Conservation (phyloP, 129 eudicot genomes). For the Tagetes erecta region DNA sequence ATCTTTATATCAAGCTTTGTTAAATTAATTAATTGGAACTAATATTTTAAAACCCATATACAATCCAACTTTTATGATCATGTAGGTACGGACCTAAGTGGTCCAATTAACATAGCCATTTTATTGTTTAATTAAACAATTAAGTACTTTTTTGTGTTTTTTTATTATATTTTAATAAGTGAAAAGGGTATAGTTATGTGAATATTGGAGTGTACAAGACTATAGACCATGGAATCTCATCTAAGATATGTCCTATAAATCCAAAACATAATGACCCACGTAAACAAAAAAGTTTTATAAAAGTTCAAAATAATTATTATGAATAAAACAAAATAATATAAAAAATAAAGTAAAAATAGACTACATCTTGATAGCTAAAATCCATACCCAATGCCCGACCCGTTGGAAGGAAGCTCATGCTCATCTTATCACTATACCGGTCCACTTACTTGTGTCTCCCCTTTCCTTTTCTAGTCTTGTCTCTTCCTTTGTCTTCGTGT, state of each 20-base stretch:
- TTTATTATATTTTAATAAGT: background rate
- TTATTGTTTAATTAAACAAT: background rate
- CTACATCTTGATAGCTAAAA: conserved; percentile 28
- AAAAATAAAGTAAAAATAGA: conserved; percentile 20
- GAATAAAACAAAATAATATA: background rate
- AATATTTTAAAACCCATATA: background rate
- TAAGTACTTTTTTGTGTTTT: background rate
- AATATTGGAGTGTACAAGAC: conserved; percentile 16
- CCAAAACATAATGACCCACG: conserved; percentile 42
- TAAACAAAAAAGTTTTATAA: conserved; percentile 26
- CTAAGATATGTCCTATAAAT: conserved; percentile 35
- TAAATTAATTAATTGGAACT: background rate
- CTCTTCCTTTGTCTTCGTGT: conserved; percentile 31
- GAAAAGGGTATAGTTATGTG: conserved; percentile 10
- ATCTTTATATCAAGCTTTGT: background rate
- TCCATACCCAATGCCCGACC: conserved; percentile 39
- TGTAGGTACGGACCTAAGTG: conserved; percentile 30
- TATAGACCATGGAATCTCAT: conserved; percentile 34
- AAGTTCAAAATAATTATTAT: background rate
- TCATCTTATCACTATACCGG: conserved; percentile 41
- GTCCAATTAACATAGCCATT: conserved; percentile 1
- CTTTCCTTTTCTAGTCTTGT: conserved; percentile 37
- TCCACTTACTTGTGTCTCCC: conserved; percentile 40
- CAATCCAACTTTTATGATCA: conserved; percentile 19
- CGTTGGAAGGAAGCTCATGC: conserved; percentile 41